Conservation (phyloP, 345 rosid genomes). For the Excoecaria cochinchinensis region DNA sequence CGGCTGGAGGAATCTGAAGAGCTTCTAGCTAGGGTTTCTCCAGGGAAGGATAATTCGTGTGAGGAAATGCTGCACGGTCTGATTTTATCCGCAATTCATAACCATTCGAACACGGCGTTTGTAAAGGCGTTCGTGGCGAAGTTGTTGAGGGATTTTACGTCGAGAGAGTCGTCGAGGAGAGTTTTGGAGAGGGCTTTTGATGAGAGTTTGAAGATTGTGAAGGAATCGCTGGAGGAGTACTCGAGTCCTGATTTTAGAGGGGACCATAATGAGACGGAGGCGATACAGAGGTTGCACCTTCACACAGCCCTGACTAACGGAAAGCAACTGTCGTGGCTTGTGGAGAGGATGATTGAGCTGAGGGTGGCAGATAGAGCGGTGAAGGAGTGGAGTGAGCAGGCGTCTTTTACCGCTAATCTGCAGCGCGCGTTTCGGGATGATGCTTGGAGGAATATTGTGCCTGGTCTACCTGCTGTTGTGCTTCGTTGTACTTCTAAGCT, state of each 20-base stretch:
- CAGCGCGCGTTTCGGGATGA: slow-evolving; percentile 62
- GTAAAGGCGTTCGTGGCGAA: slow-evolving; percentile 67
- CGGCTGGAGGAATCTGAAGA: slow-evolving; percentile 51
- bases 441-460: slow-evolving; percentile 66
- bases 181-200: slow-evolving; percentile 58
- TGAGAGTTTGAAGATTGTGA: slow-evolving; percentile 53
- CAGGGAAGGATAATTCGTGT: slow-evolving; percentile 34
- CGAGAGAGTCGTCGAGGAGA: slow-evolving; percentile 48
- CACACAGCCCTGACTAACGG: slow-evolving; percentile 62
- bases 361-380: slow-evolving; percentile 62
- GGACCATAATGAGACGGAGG: slow-evolving; percentile 70
- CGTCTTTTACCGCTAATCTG: slow-evolving; percentile 54
- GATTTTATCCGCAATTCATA: slow-evolving; percentile 48
- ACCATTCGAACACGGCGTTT: slow-evolving; percentile 50
- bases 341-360: slow-evolving; percentile 81
- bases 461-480: slow-evolving; percentile 51
- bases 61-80: slow-evolving; percentile 66
- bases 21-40: slow-evolving; percentile 53
- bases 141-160: slow-evolving; percentile 55
- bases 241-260: slow-evolving; percentile 71
- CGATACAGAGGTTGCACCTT: slow-evolving; percentile 62
- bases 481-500: slow-evolving; percentile 58
- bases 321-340: slow-evolving; percentile 60
- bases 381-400: slow-evolving; percentile 67
- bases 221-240: slow-evolving; percentile 65